Conservation (phyloP, 208 protist genomes). For the Entamoeba histolytica region DNA sequence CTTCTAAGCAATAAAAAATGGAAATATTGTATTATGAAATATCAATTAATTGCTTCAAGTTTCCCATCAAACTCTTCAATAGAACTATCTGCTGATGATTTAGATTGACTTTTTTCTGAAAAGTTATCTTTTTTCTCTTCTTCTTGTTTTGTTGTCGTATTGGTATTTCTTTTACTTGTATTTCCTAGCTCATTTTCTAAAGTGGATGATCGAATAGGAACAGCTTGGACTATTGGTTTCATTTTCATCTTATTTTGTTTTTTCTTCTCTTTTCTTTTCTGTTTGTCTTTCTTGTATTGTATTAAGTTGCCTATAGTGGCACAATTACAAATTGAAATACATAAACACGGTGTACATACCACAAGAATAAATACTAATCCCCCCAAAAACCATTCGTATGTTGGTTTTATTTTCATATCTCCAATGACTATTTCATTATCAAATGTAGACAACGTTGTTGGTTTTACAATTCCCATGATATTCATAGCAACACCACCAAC, state of each 20-base stretch:
- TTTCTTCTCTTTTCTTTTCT: background rate
- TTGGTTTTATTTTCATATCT: background rate
- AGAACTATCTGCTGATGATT: no score
- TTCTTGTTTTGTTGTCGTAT: no score
- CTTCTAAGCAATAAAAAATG: no score
- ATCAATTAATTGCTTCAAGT: no score
- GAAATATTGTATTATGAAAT: no score
- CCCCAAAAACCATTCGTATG: background rate
- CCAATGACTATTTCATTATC: background rate
- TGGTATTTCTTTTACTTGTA: no score
- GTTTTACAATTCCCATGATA: background rate
- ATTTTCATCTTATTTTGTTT: background rate
- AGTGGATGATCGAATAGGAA: background rate
- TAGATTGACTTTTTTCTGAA: no score
- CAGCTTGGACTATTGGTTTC: background rate
- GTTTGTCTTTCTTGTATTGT: background rate
- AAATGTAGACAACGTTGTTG: background rate
- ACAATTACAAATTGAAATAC: background rate
- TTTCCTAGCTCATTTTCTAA: no score
- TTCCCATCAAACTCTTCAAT: no score
- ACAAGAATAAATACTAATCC: background rate
- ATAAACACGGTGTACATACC: background rate
- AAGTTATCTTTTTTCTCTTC: no score
- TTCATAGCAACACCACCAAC: background rate
- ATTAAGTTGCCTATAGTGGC: background rate